Conservation (phyloP, 345 rosid species). For the Abelmoschus esculentus region DNA sequence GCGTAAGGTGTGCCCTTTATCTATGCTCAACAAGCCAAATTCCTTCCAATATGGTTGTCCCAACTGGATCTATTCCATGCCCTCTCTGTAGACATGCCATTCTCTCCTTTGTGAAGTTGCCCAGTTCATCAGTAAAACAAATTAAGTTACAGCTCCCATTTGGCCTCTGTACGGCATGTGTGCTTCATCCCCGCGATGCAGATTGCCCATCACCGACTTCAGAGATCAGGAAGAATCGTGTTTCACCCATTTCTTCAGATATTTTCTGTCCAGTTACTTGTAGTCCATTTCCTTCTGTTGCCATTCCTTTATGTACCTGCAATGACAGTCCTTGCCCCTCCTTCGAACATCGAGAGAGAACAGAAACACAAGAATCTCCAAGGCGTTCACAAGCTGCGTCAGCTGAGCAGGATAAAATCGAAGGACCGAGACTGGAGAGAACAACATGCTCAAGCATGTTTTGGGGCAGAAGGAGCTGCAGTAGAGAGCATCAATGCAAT, state of each 20-base stretch:
- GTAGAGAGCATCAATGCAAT: constrained; percentile 94
- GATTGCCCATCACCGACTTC: constrained; percentile 54
- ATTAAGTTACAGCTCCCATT: constrained; percentile 60
- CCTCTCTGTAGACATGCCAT: constrained; percentile 92
- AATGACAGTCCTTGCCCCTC: constrained; percentile 78
- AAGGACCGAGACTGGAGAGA: constrained; percentile 71
- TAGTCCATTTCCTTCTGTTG: constrained; percentile 88
- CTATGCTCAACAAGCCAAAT: constrained; percentile 83
- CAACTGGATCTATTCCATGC: constrained; percentile 87
- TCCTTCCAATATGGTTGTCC: constrained; percentile 54
- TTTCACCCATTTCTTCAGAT: constrained; percentile 76
- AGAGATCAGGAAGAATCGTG: constrained; percentile 57
- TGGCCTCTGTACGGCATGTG: constrained; percentile 83
- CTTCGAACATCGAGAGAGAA: constrained; percentile 49
- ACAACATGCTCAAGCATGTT: constrained; percentile 92
- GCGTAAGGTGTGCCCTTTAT: constrained; percentile 87
- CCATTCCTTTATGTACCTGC: constrained; percentile 84
- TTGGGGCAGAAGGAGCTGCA: constrained; percentile 98
- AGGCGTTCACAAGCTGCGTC: constrained; percentile 30
- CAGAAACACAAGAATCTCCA: constrained; percentile 44
- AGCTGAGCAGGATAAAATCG: constrained; percentile 60
- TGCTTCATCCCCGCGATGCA: constrained; percentile 70
- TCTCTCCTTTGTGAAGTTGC: constrained; percentile 56
- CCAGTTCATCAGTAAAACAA: constrained; percentile 60
- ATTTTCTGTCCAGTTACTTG: constrained; percentile 85